Base-by-base conservation (phyloP, 108 stramenopile genomes). In the Cyclotella choctawhatcheeana region DNA sequence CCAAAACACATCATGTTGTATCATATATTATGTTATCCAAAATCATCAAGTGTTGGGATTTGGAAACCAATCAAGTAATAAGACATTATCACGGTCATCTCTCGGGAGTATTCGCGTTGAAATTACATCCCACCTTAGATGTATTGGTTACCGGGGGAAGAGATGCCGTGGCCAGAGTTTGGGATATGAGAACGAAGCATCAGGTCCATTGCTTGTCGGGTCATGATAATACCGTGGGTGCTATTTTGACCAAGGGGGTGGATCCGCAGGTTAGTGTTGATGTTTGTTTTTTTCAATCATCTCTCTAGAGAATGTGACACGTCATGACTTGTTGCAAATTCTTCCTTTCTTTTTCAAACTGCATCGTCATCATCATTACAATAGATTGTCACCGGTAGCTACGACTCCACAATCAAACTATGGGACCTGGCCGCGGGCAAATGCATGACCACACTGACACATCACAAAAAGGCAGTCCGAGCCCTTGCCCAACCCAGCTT, bases 341-440 rank as follows among this genome's bases (percentile, higher is more conserved):
- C 26, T 29, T 33, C 24, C 0, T 26, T 10, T 5, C 5, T 27
- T 17, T n/a, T 44, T n/a, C 1, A 34, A 2, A 44, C 26, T 20
- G 22, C 32, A 30, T 32, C 5, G 6, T 0, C 8, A 16, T 65
- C n/a, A 24, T 17, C 2, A 2, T 10, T 10, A 0, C 37, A 31
- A 7, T 35, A 94, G 82, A 84, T 94, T 55, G 81, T 92, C 48
- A 98, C 99, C n/a, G 99, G 99, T n/a, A 93, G 91, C 12, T 90
- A 97, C 71, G 99, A 99, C 73, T 87, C 82, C 43, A 98, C 97
- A 29, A 90, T 99, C 55, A 98, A 97, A 71, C 83, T 99, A 21
- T 99, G 99, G 99, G 99, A 99, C 65, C 84, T 99, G 33, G 97
- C 92, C 6, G 97, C 97, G 0, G 99, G 99, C 18, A 98, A 97